Conservation (phyloP, 2,329 filamentous ascomycete genomes). For the Exophiala phaeomuriformis region DNA sequence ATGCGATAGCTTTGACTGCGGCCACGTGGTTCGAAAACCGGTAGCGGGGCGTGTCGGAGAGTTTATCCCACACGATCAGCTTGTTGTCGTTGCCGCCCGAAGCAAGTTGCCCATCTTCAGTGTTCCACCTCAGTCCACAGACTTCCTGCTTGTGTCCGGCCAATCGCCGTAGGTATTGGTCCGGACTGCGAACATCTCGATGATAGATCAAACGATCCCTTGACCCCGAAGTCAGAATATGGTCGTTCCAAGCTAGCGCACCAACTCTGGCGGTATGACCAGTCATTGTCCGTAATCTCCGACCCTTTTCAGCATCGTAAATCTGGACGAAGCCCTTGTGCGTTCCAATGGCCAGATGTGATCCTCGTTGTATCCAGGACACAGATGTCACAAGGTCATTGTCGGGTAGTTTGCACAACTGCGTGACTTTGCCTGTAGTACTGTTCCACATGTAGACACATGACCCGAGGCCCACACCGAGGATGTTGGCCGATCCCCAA, state of each 20-base stretch:
- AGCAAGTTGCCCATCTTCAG: conserved; percentile 87
- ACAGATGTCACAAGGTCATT: conserved; percentile 87
- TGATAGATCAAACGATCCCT: conserved; percentile 91
- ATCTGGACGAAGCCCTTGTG: conserved; percentile 93
- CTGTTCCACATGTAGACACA: conserved; percentile 99
- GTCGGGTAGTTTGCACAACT: conserved; percentile 84
- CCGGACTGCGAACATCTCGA: conserved; percentile 84
- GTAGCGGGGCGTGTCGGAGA: conserved; percentile 84
- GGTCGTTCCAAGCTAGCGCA: conserved; percentile 93
- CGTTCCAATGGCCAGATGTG: conserved; percentile 90
- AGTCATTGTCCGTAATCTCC: conserved; percentile 88
- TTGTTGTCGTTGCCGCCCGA: conserved; percentile 98
- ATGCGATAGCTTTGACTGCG: conserved; percentile 94
- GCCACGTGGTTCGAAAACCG: conserved; percentile 93
- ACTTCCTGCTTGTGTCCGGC: conserved; percentile 97
- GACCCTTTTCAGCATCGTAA: conserved; percentile 85
- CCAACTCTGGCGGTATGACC: conserved; percentile 91
- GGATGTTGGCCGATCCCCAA: conserved; percentile 90
- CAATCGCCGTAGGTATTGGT: conserved; percentile 80
- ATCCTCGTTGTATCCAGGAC: conserved; percentile 95
- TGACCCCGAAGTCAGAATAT: conserved; percentile 92
- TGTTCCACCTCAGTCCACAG: conserved; percentile 94
- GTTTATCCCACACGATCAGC: conserved; percentile 95
- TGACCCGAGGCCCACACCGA: conserved; percentile 84
- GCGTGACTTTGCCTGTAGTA: conserved; percentile 80